These are phyloP conservation scores for Dothidotthia symphoricarpi DNA, from an alignment of 2,329 filamentous ascomycete species.

Conservation along the genomic window DNA sequence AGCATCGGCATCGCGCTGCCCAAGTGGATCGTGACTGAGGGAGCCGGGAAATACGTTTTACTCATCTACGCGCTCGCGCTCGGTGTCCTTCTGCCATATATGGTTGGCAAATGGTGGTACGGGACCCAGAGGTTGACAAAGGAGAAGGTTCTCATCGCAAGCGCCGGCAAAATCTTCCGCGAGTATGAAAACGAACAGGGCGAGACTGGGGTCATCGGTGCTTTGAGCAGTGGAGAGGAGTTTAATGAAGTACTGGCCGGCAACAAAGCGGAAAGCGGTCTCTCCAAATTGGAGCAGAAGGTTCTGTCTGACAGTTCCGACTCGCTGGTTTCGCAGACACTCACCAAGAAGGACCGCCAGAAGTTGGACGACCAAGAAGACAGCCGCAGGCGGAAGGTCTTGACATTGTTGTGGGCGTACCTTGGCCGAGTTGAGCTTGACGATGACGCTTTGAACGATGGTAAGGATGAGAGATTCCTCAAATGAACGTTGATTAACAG, in stretches of 20 bases:
- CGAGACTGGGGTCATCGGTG: constrained; percentile 73
- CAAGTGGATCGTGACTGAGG: constrained; percentile 86
- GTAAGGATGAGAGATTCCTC: constrained; percentile 19
- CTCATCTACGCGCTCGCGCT: constrained; percentile 85
- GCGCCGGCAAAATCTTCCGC: constrained; percentile 89
- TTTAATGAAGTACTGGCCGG: constrained; percentile 75
- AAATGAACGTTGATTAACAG: constrained; percentile 11
- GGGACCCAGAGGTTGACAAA: constrained; percentile 90
- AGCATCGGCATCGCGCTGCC: constrained; percentile 97
- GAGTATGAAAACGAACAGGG: constrained; percentile 85
- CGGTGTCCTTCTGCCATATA: constrained; percentile 85
- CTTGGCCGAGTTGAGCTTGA: constrained; percentile 83
- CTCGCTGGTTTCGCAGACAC: constrained; percentile 54
- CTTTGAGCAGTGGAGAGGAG: constrained; percentile 82
- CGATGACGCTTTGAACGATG: constrained; percentile 71
- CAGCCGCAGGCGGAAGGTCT: constrained; percentile 75
- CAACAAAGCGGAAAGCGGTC: constrained; percentile 73
- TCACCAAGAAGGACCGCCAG: constrained; percentile 72
- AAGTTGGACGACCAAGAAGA: constrained; percentile 79
- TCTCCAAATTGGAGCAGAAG: constrained; percentile 80
- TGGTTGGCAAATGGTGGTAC: constrained; percentile 98
- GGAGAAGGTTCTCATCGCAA: constrained; percentile 89
- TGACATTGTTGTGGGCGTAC: constrained; percentile 93
- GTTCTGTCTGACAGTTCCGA: constrained; percentile 63
- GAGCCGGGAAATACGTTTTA: constrained; percentile 92